Base-by-base conservation (phyloP, 2,329 filamentous ascomycete genomes). In the Cercospora sp. region DNA sequence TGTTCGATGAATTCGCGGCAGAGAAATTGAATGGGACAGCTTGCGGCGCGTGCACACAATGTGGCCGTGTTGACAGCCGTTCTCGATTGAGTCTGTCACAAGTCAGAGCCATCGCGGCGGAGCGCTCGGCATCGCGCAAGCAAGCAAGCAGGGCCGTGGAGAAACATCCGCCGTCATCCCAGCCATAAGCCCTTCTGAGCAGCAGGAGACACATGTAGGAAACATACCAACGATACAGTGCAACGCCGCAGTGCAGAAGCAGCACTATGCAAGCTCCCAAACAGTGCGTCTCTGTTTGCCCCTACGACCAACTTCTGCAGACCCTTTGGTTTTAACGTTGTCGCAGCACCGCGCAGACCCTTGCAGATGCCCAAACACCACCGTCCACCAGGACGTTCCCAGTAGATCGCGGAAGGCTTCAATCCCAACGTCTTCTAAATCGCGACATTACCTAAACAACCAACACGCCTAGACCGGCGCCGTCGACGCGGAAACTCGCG, bases 321-420 rank as follows among this genome's bases (percentile, higher is more conserved):
- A 20, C 18, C 45, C 45, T 51, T 16, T 23, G 18, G 18, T 51
- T 51, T 13, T 12, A 23, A 51, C 45, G 3, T 6, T 51, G 45
- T 51, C 45, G 61, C 53, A 36, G 36, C 61, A 57, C 36, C 61
- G 31, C 53, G 16, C 45, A 64, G 42, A 64, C n/a, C 61, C 61
- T 64, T 64, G 61, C 60, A 48, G 8, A 30, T 62, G 13, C 36
- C 60, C 20, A 64, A 64, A 64, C 61, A 64, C 9, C 30, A 42
- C 13, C 31, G n/a, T 20, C 48, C 12, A 20, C 31, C 31, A 33
- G 61, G 48, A 57, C 48, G 12, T 26, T 36, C 61, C 61, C 33
- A 39, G 61, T 33, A 64, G 48, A 39, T 64, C 48, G 48, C 31
- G 3, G 18, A n/a, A 18, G 16, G 18, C 45, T 36, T 12, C 20